Conservation (phyloP, 352 stramenopile genomes). For the Globisporangium takayamanum region DNA sequence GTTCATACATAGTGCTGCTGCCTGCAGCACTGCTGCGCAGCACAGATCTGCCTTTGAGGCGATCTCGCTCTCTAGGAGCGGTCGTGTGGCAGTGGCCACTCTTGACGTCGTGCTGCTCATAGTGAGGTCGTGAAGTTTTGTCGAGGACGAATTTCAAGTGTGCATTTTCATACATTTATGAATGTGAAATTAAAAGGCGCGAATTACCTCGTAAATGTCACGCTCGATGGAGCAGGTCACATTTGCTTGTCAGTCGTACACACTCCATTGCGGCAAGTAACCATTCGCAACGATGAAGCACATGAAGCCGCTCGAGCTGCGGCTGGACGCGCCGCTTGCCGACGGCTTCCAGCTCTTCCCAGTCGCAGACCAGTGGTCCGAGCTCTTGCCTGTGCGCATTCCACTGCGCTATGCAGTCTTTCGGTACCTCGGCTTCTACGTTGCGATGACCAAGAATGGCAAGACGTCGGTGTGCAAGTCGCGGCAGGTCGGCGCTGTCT, state of each 20-base stretch:
- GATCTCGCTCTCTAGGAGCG: too few relatives aligned
- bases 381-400: constrained; percentile 53
- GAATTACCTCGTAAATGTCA: too few relatives aligned
- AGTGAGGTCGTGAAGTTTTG: too few relatives aligned
- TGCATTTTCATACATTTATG: neutral
- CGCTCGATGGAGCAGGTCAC: too few relatives aligned
- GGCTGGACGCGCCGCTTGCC: constrained; percentile 24
- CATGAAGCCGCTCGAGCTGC: constrained; percentile 59
- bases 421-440: constrained; percentile 73
- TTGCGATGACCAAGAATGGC: constrained; percentile 48
- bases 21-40: too few relatives aligned
- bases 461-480: constrained; percentile 60
- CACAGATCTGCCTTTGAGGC: too few relatives aligned
- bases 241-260: neutral
- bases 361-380: constrained; percentile 67
- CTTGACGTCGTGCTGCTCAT: too few relatives aligned
- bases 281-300: constrained; percentile 37
- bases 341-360: constrained; percentile 64
- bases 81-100: too few relatives aligned
- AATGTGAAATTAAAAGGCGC: too few relatives aligned
- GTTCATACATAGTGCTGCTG: too few relatives aligned
- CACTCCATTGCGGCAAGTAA: neutral
- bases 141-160: neutral
- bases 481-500: constrained; percentile 39
- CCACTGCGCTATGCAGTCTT: constrained; percentile 75